Conservation (phyloP, 768 basidiomycete genomes). For the Suillus sp. region DNA sequence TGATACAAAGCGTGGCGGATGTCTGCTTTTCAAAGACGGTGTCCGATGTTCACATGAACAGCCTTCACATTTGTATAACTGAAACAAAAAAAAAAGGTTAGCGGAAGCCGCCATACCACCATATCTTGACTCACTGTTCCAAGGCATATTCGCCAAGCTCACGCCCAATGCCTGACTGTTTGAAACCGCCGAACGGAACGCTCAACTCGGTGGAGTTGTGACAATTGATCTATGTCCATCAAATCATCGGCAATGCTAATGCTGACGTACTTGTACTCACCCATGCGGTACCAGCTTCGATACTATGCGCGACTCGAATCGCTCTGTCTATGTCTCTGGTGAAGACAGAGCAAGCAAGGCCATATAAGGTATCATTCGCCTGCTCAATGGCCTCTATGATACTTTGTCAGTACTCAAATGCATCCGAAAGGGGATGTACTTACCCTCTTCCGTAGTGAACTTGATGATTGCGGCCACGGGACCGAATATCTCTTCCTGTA, state of each 20-base stretch:
- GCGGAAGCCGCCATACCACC: background rate
- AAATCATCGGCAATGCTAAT: background rate
- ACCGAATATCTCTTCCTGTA: conserved; percentile 65
- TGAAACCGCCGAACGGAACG: conserved; percentile 72
- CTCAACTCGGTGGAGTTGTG: conserved; percentile 44
- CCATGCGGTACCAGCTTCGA: conserved; percentile 47
- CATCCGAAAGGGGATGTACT: conserved; percentile 10
- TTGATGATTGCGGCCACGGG: conserved; percentile 69
- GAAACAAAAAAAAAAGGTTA: conserved; percentile 8
- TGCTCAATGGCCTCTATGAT: conserved; percentile 30
- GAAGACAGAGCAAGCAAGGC: conserved; percentile 56
- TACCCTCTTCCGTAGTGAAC: conserved; percentile 58
- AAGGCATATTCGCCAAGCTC: conserved; percentile 69
- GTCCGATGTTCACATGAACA: conserved; percentile 63
- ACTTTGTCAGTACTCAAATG: conserved; percentile 2
- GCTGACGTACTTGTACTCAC: conserved; percentile 15
- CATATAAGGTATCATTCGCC: conserved; percentile 56
- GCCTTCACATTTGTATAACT: conserved; percentile 72
- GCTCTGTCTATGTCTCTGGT: conserved; percentile 48
- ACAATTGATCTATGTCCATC: conserved; percentile 41
- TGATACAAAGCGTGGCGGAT: background rate
- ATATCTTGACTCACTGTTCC: conserved; percentile 7
- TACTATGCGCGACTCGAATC: conserved; percentile 39
- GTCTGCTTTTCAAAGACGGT: background rate
- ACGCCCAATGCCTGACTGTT: conserved; percentile 73